Percentiles rank a stretch among this genome's conserved stretches.
Conservation (phyloP, 2,329 filamentous ascomycete genomes). For the Epichloe gansuensis region DNA sequence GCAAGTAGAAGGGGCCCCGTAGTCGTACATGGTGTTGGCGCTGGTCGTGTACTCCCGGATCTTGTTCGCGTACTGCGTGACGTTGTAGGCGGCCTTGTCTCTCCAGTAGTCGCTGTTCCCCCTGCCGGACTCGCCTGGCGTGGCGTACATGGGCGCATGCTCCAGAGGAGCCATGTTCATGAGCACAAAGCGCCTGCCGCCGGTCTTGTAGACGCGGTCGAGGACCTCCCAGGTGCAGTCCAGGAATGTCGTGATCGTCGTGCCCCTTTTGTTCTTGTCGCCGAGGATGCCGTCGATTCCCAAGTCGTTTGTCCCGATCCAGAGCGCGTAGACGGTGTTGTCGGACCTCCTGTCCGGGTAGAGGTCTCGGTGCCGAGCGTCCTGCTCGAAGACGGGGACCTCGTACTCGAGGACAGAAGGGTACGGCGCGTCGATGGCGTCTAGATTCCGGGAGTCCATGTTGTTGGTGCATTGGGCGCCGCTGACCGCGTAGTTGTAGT, state of each 20-base stretch:
- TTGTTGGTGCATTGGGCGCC: conserved; percentile 64
- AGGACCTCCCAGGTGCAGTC: conserved; percentile 56
- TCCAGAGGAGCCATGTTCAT: conserved; percentile 59
- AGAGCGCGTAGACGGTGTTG: conserved; percentile 62
- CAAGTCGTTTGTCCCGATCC: conserved; percentile 75
- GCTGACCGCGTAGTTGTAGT: conserved; percentile 59
- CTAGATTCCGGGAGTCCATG: conserved; percentile 44
- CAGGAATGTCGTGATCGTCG: conserved; percentile 51
- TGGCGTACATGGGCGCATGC: conserved; percentile 51
- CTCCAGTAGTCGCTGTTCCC: conserved; percentile 29
- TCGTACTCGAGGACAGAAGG: conserved; percentile 53
- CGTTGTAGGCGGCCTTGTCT: conserved; percentile 33
- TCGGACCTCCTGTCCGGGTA: conserved; percentile 33
- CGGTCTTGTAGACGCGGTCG: conserved; percentile 50
- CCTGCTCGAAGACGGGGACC: conserved; percentile 42
- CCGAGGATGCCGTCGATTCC: conserved; percentile 53
- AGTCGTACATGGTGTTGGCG: conserved; percentile 37
- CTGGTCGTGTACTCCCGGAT: conserved; percentile 34
- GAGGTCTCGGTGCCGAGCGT: conserved; percentile 26
- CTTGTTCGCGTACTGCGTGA: conserved; percentile 32
- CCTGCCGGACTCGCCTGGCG: conserved; percentile 1
- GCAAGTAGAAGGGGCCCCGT: conserved; percentile 35
- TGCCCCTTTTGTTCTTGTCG: conserved; percentile 46
- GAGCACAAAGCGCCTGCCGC: conserved; percentile 59
- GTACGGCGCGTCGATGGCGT: conserved; percentile 38